Base-by-base conservation (phyloP, 2,329 filamentous ascomycete species). In the Fusarium goolgardi region DNA sequence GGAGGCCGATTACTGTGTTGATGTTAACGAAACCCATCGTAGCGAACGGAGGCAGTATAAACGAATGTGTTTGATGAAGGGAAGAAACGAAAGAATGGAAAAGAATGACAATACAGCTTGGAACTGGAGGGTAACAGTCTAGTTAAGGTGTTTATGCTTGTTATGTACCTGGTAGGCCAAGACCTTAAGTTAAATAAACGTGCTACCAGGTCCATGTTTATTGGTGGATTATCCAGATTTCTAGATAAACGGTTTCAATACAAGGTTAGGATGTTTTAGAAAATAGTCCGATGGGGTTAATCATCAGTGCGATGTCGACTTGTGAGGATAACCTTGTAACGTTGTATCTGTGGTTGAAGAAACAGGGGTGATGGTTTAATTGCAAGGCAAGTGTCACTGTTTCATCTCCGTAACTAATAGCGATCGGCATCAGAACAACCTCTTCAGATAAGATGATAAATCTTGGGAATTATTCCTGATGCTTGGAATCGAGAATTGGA, bases 1-100 rank as follows among this genome's bases (percentile, higher is more conserved):
- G 59, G 8, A 73, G 57, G 44, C 63, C 43, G 2, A 73, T 20
- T 16, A 59, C 43, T 25, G 60, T 56, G 32, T 60, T 50, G 32
- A 35, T 49, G 41, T 57, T 67, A 9, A 65, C 54, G 55, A 63
- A 29, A 18, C 55, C 55, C 71, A 73, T 73, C 20, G 37, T 40
- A 61, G 31, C 21, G 58, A 55, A 29, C 29, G 43, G 18, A 11
- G 20, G 25, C 1, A 5, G 45, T 25, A 49, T 9, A 35, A 51
- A 35, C 15, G 44, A 54, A 46, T 37, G 23, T 44, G 21, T 32
- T 35, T 16, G 18, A 40, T 50, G 15, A 18, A 37, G 9, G 15
- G 34, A 13, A 27, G 27, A 20, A 50, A 27, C 13, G 23, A 55
- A 39, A 2, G 57, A 60, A 70, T n/a, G 29, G 29, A 44, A 59